A percentile compares a stretch with the other conserved stretches of the same genome.
phyloP scores from a whole-genome alignment of 768 basidiomycete species.

The Imleria badia region DNA sequence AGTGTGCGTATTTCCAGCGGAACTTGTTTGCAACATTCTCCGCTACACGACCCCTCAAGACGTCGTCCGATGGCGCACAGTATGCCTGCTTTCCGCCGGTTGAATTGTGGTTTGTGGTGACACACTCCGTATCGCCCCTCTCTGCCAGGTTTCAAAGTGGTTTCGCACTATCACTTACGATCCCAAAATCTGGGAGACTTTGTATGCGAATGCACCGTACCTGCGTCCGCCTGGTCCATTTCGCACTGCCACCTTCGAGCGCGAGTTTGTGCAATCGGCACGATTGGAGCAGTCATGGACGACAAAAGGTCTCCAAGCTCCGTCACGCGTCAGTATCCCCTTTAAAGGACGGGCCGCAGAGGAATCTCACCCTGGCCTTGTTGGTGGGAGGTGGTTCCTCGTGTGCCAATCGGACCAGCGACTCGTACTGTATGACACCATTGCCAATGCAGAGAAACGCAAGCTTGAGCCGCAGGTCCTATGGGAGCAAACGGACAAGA shows the following conservation, averaged over 20 bases:
- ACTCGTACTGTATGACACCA: constrained; percentile 1
- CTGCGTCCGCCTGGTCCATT: neutral
- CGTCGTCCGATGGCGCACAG: neutral
- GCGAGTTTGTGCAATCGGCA: neutral
- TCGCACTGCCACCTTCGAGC: neutral
- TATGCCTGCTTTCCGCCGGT: neutral
- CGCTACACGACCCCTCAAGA: neutral
- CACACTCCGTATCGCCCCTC: no score
- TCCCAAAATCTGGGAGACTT: neutral
- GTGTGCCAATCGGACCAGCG: neutral
- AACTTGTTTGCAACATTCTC: neutral
- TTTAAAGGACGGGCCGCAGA: neutral
- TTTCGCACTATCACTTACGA: neutral
- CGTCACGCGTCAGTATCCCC: neutral
- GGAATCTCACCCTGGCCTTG: neutral
- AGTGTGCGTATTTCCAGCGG: neutral
- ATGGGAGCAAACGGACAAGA: neutral
- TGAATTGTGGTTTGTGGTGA: no score
- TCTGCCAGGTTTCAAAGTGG: neutral
- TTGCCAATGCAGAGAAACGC: neutral
- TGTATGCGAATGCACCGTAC: neutral
- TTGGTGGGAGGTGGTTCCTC: constrained; percentile 3
- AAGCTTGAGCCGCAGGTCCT: neutral
- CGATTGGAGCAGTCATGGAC: neutral
- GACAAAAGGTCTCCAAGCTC: neutral